Conservation (phyloP, 2,329 filamentous ascomycete species). For the Epichloe aotearoae region DNA sequence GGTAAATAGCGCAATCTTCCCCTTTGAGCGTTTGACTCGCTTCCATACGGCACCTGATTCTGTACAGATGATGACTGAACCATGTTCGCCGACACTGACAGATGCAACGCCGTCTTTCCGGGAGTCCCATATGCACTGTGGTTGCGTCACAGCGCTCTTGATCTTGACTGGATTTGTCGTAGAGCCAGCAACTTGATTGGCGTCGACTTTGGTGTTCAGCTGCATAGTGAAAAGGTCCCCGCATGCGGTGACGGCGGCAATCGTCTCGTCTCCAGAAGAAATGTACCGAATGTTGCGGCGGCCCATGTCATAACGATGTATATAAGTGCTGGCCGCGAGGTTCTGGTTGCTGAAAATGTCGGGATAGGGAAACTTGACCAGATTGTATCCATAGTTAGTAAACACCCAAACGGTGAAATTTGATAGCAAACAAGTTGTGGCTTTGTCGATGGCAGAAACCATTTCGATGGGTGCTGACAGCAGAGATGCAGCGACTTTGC, state of each 20-base stretch:
- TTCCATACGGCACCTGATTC: constrained; percentile 88
- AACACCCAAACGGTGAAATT: constrained; percentile 89
- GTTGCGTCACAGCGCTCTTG: constrained; percentile 62
- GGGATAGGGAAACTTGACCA: constrained; percentile 63
- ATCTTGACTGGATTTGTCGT: constrained; percentile 92
- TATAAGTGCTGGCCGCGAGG: constrained; percentile 45
- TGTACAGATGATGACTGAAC: constrained; percentile 88
- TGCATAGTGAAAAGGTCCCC: constrained; percentile 83
- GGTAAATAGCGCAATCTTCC: constrained; percentile 48
- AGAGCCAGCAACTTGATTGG: constrained; percentile 47
- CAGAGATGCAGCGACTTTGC: constrained; percentile 78
- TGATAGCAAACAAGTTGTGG: constrained; percentile 72
- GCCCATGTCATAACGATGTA: constrained; percentile 41
- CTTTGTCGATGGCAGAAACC: constrained; percentile 80
- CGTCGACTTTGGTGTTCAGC: constrained; percentile 55
- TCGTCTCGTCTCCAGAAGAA: constrained; percentile 76
- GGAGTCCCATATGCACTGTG: constrained; percentile 78
- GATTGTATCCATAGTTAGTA: constrained; percentile 91
- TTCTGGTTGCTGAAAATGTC: constrained; percentile 61
- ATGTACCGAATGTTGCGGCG: constrained; percentile 62
- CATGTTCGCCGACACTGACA: constrained; percentile 80
- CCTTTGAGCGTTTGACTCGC: constrained; percentile 68
- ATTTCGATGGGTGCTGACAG: constrained; percentile 53
- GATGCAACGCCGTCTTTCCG: constrained; percentile 79
- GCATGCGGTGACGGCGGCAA: constrained; percentile 71